A percentile compares a stretch with the other conserved stretches of the same genome.
These are phyloP conservation scores for Suhomyces coccinellae DNA, from an alignment of 1,139 yeast genomes.

Conservation along the genomic window DNA sequence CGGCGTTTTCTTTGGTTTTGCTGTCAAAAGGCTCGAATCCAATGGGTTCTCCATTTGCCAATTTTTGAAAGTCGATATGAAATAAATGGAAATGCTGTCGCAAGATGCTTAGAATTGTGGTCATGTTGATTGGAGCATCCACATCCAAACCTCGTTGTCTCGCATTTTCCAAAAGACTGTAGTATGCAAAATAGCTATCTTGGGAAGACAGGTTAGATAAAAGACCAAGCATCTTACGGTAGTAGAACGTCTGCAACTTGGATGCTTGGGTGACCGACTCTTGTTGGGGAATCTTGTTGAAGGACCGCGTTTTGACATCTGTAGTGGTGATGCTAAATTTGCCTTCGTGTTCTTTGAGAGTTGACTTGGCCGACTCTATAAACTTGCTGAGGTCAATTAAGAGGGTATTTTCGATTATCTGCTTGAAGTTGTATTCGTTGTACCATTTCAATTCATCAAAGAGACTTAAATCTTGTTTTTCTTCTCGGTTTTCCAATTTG, in stretches of 20 bases:
- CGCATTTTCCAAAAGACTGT: slow-evolving; percentile 44
- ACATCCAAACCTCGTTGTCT: slow-evolving; percentile 44
- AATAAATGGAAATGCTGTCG: slow-evolving; percentile 35
- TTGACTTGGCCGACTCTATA: slow-evolving; percentile 17
- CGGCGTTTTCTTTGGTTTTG: slow-evolving; percentile 8
- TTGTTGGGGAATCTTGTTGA: slow-evolving; percentile 45
- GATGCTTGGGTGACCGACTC: slow-evolving; percentile 49
- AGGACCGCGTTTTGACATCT: slow-evolving; percentile 62
- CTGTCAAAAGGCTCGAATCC: slow-evolving; percentile 45
- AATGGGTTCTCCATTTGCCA: slow-evolving; percentile 48
- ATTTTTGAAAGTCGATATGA: slow-evolving; percentile 42
- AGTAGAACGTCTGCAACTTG: slow-evolving; percentile 57
- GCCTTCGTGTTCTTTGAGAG: slow-evolving; percentile 19
- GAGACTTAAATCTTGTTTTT: slow-evolving; percentile 22
- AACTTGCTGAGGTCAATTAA: slow-evolving; percentile 26
- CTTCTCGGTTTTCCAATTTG: slow-evolving; percentile 17
- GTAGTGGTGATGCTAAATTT: slow-evolving; percentile 19
- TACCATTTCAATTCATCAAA: slow-evolving; percentile 26
- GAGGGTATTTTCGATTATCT: slow-evolving; percentile 15
- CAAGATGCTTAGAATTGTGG: slow-evolving; percentile 36
- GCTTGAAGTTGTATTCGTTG: slow-evolving; percentile 12
- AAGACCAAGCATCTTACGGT: slow-evolving; percentile 29
- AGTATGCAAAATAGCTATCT: slow-evolving; percentile 13
- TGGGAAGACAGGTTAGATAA: slow-evolving; percentile 12
- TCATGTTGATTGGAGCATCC: slow-evolving; percentile 48